Base-by-base conservation (phyloP, 2,329 filamentous ascomycete species). In the Paraconiothyrium sp. region DNA sequence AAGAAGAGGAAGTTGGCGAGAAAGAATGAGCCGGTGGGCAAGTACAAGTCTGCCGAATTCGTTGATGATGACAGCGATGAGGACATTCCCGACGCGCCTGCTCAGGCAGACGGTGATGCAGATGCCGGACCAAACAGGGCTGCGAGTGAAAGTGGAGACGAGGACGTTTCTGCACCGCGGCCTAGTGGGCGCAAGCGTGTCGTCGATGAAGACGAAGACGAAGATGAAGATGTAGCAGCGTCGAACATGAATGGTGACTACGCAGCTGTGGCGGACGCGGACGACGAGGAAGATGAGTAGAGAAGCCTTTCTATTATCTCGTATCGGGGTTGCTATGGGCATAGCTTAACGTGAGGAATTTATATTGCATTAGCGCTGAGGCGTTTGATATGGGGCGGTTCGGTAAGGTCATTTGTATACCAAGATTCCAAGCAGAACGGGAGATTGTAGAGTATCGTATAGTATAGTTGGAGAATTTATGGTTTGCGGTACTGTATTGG, bases 41-140 rank as follows among this genome's bases (percentile, higher is more conserved):
- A 97, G 79, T 97, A 88, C 84, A 97, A 97, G 85, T 94, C 91
- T 54, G 89, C 87, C 1, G 93, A 97, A 79, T 88, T 93, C 32
- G 90, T 92, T 48, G 91, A 94, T 65, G 92, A 90, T 63, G 90
- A 92, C n/a, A 72, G 68, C 56, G 74, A 77, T 24, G 70, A 65
- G n/a, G 71, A 75, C n/a, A 67, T 54, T 22, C 50, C 66, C 1
- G 71, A 67, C 30, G 54, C 60, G 8, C 61, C 67, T 30, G 54
- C 60, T 7, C 61, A 66, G n/a, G 67, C 64, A 4, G 66, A 62
- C n/a, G 68, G 63, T 6, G 63, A 68, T 49, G 62, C 46, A 0
- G 60, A 59, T n/a, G 64, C 39, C 1, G 41, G 14, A 22, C 34
- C 37, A 1, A 60, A 50, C 44, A 41, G 50, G 24, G 63, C 32